Conservation (phyloP, 768 basidiomycete genomes). For the Trametes coccinea region DNA sequence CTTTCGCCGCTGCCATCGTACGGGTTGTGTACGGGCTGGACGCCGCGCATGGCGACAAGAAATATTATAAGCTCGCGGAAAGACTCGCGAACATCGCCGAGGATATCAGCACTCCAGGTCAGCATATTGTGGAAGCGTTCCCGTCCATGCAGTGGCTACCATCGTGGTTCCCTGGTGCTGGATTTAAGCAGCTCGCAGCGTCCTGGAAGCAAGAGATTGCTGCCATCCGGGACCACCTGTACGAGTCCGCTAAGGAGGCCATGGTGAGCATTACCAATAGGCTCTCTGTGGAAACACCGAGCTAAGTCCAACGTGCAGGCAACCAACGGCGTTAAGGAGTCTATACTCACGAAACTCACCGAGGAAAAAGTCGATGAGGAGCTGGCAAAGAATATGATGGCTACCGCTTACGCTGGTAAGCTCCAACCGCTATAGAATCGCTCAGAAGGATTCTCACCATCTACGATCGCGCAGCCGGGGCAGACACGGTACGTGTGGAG, state of each 20-base stretch:
- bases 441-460: no score
- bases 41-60: constrained; percentile 43
- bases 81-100: constrained; percentile 8
- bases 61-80: constrained; percentile 11
- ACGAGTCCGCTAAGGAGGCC: constrained; percentile 53
- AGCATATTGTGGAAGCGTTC: constrained; percentile 26
- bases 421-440: neutral
- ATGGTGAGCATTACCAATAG: constrained; percentile 42
- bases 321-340: constrained; percentile 2
- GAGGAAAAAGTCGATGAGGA: constrained; percentile 7
- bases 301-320: neutral
- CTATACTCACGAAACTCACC: neutral
- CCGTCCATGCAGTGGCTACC: constrained; percentile 55
- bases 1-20: constrained; percentile 48
- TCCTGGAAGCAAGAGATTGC: constrained; percentile 65
- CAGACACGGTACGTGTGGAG: constrained; percentile 6
- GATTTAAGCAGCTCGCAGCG: constrained; percentile 61
- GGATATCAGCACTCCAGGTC: constrained; percentile 15
- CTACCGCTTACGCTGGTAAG: constrained; percentile 17
- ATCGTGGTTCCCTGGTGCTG: constrained; percentile 64
- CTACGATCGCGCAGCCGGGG: neutral
- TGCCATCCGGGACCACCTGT: constrained; percentile 65
- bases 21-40: constrained; percentile 44
- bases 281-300: no score
- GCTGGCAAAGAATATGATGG: constrained; percentile 5